Percentiles rank a stretch among this genome's conserved stretches.
Evolutionary conservation across 768 basidiomycete species (phyloP).

Genomic region (Nidularia sp.): DNA sequence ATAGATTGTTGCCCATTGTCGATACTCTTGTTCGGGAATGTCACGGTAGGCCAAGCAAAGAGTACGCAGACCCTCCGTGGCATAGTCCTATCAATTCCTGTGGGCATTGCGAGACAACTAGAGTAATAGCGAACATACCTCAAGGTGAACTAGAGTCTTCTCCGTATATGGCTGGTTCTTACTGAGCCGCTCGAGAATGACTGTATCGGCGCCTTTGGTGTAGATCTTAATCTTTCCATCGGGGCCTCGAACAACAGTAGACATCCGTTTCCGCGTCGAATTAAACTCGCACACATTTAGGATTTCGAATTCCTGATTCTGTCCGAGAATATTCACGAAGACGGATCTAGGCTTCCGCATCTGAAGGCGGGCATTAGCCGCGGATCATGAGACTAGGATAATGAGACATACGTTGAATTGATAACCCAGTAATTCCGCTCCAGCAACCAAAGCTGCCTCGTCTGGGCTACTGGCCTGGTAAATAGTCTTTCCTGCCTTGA

Average conservation of each 20-base stretch:
- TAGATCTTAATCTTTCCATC: slow-evolving; percentile 93
- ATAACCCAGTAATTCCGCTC: slow-evolving; percentile 89
- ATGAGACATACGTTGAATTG: slow-evolving; percentile 78
- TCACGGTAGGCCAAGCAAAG: slow-evolving; percentile 96
- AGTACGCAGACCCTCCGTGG: slow-evolving; percentile 93
- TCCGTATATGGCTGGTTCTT: slow-evolving; percentile 83
- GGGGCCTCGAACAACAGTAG: slow-evolving; percentile 83
- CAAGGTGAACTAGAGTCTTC: slow-evolving; percentile 83
- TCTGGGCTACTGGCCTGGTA: slow-evolving; percentile 98
- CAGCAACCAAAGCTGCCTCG: slow-evolving; percentile 92
- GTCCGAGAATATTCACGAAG: slow-evolving; percentile 78
- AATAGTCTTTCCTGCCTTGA: slow-evolving; percentile 81
- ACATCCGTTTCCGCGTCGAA: slow-evolving; percentile 97
- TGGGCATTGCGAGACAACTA: slow-evolving; percentile 2
- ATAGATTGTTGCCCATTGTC: slow-evolving; percentile 84
- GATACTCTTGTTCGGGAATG: slow-evolving; percentile 86
- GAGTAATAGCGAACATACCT: slow-evolving; percentile 46
- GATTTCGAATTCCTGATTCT: slow-evolving; percentile 78
- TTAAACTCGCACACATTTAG: slow-evolving; percentile 99
- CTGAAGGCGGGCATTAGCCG: slow-evolving; percentile 32
- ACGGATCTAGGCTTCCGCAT: slow-evolving; percentile 95
- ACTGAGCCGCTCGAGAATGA: slow-evolving; percentile 90
- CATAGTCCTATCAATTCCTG: slow-evolving; percentile 66
- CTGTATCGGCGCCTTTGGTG: slow-evolving; percentile 97
- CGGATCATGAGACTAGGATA: background rate